Evolutionary conservation across 352 stramenopile species (phyloP), one percentile per base, ranked within the genome.

Genomic region (Globisporangium radiosum): DNA sequence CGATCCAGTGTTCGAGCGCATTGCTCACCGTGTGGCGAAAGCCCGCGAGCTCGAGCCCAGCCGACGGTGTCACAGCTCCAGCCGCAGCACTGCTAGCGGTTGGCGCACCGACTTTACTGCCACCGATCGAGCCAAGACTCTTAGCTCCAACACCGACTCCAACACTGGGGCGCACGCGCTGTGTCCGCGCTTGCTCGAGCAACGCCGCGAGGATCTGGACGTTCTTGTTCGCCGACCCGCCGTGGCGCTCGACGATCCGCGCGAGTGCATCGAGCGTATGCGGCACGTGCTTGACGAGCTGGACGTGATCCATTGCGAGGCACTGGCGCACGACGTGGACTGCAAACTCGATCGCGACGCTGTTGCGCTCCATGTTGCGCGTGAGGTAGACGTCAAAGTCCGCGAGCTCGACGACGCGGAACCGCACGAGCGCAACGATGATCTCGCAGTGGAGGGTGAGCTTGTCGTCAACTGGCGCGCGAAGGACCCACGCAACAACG

Each of bases 1-100:
- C 94, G 50, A 99, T 98, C 97, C 97, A 99, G 71, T 98, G 88
- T 60, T 99, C 96, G 56, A 99, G 71, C 52, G 98, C 85, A 52
- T 95, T 95, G 72, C 78, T 92, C 38, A 95, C 84, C 0, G 85
- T 95, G 69, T 95, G 84, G 10, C 81, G 81, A 65, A 92, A 95
- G 54, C 79, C 81, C 47, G 85, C 82, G 44, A 91, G 81, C 54
- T 92, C 83, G 2, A 77, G 53, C 42, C 36, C 38, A 11, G 69
- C 73, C 9, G 45, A 50, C 8, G 45, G 45, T n/a, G 45, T 14
- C 45, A 17, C 7, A 33, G 25, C 25, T 33, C 25, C 25, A 33
- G 25, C 3, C 25, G 25, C 25, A 33, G 25, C 25, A 33, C 25
- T 33, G 25, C 25, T 33, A 3, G 25, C 25, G 25, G 25, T 33